These are phyloP conservation scores for Epichloe typhina DNA, from an alignment of 2,329 filamentous ascomycete species.

Conservation along the genomic window DNA sequence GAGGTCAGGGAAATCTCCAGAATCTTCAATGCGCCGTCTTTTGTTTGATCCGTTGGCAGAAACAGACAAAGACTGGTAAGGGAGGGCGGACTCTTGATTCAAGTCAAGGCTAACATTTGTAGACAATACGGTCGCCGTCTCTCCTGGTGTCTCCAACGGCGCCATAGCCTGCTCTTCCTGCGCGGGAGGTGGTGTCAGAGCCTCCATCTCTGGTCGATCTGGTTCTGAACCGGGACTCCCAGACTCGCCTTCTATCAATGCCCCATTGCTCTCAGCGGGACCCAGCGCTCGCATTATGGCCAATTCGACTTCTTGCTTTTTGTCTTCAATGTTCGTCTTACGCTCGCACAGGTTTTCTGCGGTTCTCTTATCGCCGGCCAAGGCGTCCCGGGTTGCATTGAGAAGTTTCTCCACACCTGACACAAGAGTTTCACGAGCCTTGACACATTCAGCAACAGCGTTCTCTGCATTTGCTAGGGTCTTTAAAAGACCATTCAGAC, in stretches of 20 bases:
- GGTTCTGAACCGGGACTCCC: conserved; percentile 41
- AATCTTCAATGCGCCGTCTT: conserved; percentile 38
- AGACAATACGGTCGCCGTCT: conserved; percentile 5
- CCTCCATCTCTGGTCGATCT: conserved; percentile 70
- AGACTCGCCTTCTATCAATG: conserved; percentile 33
- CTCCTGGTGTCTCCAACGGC: conserved; percentile 8
- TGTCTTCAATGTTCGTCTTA: conserved; percentile 60
- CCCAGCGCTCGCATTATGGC: conserved; percentile 77
- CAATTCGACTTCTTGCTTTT: conserved; percentile 81
- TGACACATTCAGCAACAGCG: conserved; percentile 79
- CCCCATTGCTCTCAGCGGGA: conserved; percentile 38
- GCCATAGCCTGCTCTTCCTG: conserved; percentile 22
- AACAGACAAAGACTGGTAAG: conserved; percentile 36
- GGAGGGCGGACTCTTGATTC: conserved; percentile 25
- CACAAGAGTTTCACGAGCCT: conserved; percentile 67
- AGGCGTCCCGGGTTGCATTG: conserved; percentile 53
- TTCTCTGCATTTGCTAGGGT: conserved; percentile 77
- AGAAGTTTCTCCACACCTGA: conserved; percentile 72
- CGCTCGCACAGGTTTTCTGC: conserved; percentile 51
- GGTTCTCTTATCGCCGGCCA: conserved; percentile 56
- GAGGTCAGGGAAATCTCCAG: conserved; percentile 40
- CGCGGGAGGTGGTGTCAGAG: conserved; percentile 66
- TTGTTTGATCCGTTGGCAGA: conserved; percentile 42
- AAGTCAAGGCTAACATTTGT: conserved; percentile 25
- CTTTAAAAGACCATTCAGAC: conserved; percentile 80